These are phyloP conservation scores for Neofusicoccum laricinum DNA, from an alignment of 2,329 filamentous ascomycete genomes.

Conservation along the genomic window DNA sequence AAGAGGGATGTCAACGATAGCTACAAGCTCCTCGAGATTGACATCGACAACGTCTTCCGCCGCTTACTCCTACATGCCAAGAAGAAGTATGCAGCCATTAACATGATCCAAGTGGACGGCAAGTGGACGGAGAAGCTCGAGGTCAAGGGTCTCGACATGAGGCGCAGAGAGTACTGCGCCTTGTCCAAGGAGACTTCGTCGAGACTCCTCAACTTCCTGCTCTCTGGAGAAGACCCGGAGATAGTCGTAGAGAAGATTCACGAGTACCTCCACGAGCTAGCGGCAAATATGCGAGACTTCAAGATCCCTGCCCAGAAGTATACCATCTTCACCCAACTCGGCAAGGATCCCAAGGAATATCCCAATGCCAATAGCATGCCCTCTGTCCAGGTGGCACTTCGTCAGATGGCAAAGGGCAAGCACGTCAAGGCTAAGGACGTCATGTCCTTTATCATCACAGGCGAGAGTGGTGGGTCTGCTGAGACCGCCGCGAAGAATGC, in stretches of 20 bases:
- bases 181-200: slow-evolving; percentile 92
- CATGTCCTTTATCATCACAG: slow-evolving; percentile 91
- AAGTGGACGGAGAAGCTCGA: slow-evolving; percentile 94
- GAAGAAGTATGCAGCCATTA: slow-evolving; percentile 99
- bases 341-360: slow-evolving; percentile 89
- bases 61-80: slow-evolving; percentile 92
- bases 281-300: slow-evolving; percentile 80
- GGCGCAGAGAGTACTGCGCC: slow-evolving; percentile 91
- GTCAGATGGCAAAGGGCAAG: slow-evolving; percentile 83
- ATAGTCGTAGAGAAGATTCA: slow-evolving; percentile 85
- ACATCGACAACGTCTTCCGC: slow-evolving; percentile 96
- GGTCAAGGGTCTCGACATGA: slow-evolving; percentile 98
- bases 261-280: slow-evolving; percentile 84
- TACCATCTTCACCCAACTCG: slow-evolving; percentile 96
- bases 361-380: slow-evolving; percentile 95
- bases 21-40: slow-evolving; percentile 90
- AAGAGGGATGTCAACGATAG: slow-evolving; percentile 92
- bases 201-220: slow-evolving; percentile 85
- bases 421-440: slow-evolving; percentile 90
- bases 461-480: slow-evolving; percentile 57
- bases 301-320: slow-evolving; percentile 78
- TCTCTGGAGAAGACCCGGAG: slow-evolving; percentile 91
- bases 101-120: slow-evolving; percentile 82
- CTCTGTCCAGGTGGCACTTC: slow-evolving; percentile 90
- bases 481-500: slow-evolving; percentile 84